phyloP scores from a whole-genome alignment of 495 filamentous ascomycete genomes.

The Penicillium mononematosum region DNA sequence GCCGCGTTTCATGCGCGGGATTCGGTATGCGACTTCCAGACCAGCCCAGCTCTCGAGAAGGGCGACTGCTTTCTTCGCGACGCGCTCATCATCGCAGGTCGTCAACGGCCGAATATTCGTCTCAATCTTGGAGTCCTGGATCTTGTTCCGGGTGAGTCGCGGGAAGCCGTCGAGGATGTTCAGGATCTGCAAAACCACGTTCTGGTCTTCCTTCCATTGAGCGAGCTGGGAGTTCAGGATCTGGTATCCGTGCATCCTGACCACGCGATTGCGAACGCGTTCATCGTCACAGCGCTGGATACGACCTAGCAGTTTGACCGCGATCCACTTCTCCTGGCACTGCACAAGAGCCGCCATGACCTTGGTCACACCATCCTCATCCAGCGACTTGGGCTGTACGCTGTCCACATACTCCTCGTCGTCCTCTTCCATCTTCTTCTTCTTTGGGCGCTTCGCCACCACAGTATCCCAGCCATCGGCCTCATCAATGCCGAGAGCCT shows the following conservation, averaged over 20 bases:
- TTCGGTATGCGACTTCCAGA: constrained; percentile 89
- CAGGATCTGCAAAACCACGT: constrained; percentile 83
- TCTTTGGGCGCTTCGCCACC: constrained; percentile 82
- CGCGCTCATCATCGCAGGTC: constrained; percentile 67
- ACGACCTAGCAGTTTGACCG: constrained; percentile 86
- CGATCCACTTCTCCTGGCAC: constrained; percentile 99
- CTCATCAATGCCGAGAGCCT: constrained; percentile 95
- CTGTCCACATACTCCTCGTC: constrained; percentile 97
- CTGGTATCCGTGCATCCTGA: constrained; percentile 95
- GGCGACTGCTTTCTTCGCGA: constrained; percentile 65
- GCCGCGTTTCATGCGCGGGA: constrained; percentile 77
- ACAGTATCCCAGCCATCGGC: constrained; percentile 87
- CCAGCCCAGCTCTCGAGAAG: constrained; percentile 85
- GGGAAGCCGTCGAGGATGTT: constrained; percentile 88
- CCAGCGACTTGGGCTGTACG: constrained; percentile 76
- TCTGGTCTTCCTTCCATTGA: constrained; percentile 82
- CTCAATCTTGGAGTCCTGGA: constrained; percentile 94
- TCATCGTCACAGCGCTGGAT: constrained; percentile 91
- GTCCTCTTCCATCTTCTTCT: constrained; percentile 91
- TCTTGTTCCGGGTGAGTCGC: constrained; percentile 93
- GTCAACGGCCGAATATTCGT: constrained; percentile 70
- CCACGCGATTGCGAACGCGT: constrained; percentile 79
- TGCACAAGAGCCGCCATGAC: constrained; percentile 99
- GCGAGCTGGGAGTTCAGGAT: constrained; percentile 84
- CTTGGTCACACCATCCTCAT: constrained; percentile 87